Base-by-base conservation (phyloP, 257 asterid species). In the Nicotiana sylvestris region DNA sequence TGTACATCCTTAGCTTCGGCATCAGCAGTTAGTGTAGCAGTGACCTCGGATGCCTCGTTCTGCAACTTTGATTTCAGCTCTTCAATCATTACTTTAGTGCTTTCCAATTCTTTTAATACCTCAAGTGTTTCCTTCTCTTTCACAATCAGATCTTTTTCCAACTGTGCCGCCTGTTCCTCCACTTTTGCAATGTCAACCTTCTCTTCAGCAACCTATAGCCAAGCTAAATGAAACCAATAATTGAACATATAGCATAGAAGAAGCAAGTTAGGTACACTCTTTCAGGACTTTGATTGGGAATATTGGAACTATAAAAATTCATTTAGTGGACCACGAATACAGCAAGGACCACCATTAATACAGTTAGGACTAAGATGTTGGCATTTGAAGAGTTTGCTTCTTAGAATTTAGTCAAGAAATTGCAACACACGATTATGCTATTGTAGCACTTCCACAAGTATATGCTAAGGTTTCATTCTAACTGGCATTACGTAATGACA, bases 111-210 rank as follows among this genome's bases (percentile, higher is more conserved):
- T 83, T 92, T 91, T n/a, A 95, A 83, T 25, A 93, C 95, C 6
- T 91, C 92, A 29, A 91, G 92, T 0, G 98, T 95, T 85, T 95
- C 98, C 92, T 85, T 90, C 83, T 95, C 98, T 88, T 92, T 95
- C 4, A 77, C 69, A 17, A 91, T 86, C 10, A 95, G 90, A 83
- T 92, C 94, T 78, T 82, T 86, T 82, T 92, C 94, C 82, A 96
- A 83, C 84, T 87, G 91, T 6, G 89, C 92, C 72, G 97, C 93
- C 70, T 93, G 88, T 84, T 94, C 96, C 91, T 93, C 97, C 85
- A 93, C 82, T 67, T 89, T 82, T 16, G 76, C 88, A 81, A 91
- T 87, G 86, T 89, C 95, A 81, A 87, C 39, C 64, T 65, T 83
- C 79, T 87, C 80, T 49, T 74, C 80, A 74, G 39, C 43, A 74